phyloP scores from a whole-genome alignment of 805 yeast genomes.

The Candida morakotiae region DNA sequence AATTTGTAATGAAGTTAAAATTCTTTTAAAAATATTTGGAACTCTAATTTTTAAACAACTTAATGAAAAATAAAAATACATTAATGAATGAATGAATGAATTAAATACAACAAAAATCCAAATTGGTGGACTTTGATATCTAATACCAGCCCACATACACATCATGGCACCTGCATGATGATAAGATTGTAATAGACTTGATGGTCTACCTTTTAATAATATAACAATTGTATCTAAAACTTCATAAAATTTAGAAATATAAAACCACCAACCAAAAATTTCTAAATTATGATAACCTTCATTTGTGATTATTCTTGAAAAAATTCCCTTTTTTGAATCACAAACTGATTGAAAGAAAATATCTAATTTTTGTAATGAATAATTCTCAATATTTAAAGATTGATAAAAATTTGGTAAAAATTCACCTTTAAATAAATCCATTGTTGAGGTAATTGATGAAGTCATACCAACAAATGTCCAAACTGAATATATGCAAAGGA shows the following conservation, averaged over 20 bases:
- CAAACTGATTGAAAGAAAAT: slow-evolving; percentile 61
- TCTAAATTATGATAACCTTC: slow-evolving; percentile 36
- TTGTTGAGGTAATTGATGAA: slow-evolving; percentile 42
- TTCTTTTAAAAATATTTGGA: slow-evolving; percentile 53
- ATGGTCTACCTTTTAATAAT: slow-evolving; percentile 62
- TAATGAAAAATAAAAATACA: slow-evolving; percentile 67
- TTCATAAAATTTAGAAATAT: slow-evolving; percentile 68
- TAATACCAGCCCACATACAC: slow-evolving; percentile 77
- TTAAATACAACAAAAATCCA: slow-evolving; percentile 80
- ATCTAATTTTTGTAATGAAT: slow-evolving; percentile 16
- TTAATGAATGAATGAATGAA: slow-evolving; percentile 71
- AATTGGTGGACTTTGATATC: slow-evolving; percentile 69
- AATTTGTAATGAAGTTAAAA: slow-evolving; percentile 64
- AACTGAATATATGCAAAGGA: slow-evolving; percentile 60
- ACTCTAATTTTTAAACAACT: slow-evolving; percentile 55
- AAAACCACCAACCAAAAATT: slow-evolving; percentile 62
- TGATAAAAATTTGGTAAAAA: slow-evolving; percentile 8
- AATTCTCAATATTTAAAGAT: slow-evolving; percentile 2
- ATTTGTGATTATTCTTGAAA: slow-evolving; percentile 23
- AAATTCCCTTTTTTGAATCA: slow-evolving; percentile 56
- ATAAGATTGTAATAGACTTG: slow-evolving; percentile 65
- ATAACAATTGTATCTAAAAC: slow-evolving; percentile 66
- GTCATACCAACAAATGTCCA: slow-evolving; percentile 73
- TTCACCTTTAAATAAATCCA: slow-evolving; percentile 14
- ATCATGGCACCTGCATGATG: slow-evolving; percentile 80